phyloP scores from a whole-genome alignment of 1,139 yeast species.

The Blastobotrys aristatus region DNA sequence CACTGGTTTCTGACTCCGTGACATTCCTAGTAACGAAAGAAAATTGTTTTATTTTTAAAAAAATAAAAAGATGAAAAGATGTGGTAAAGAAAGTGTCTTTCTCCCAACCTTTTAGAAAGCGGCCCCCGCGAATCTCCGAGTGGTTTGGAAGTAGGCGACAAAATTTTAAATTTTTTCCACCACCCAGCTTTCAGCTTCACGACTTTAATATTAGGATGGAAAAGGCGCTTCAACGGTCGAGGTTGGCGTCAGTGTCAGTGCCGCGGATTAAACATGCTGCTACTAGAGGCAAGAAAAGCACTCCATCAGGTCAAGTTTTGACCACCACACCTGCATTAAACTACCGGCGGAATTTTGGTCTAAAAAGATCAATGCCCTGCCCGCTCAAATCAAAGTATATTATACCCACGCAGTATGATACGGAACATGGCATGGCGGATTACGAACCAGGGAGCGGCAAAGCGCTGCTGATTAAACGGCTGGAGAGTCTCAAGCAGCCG shows the following conservation, averaged over 20 bases:
- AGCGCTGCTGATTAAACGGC: constrained; percentile 43
- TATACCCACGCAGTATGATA: constrained; percentile 44
- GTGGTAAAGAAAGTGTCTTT: too few species aligned
- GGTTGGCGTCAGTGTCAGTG: constrained; percentile 12
- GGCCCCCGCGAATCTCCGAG: too few species aligned
- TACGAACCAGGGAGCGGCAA: constrained; percentile 46
- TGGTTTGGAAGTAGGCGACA: too few species aligned
- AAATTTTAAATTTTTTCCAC: too few species aligned
- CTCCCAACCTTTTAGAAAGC: too few species aligned
- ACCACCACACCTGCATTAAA: constrained; percentile 47
- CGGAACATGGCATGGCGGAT: constrained; percentile 44
- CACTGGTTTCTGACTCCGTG: constrained; percentile 19
- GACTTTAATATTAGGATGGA: too few species aligned
- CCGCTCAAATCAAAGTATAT: constrained; percentile 42
- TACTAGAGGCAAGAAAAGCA: not conserved
- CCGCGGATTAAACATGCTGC: constrained; percentile 1
- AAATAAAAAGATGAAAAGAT: too few species aligned
- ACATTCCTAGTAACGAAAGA: not conserved
- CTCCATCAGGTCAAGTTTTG: constrained; percentile 38
- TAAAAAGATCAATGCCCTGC: constrained; percentile 47
- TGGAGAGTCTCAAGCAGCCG: constrained; percentile 42
- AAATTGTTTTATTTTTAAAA: not conserved
- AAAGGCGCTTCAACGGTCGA: constrained; percentile 10
- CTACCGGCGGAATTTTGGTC: constrained; percentile 50
- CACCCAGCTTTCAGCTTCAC: too few species aligned